Conservation (phyloP, 805 yeast genomes). For the Hagleromyces aurorensis region DNA sequence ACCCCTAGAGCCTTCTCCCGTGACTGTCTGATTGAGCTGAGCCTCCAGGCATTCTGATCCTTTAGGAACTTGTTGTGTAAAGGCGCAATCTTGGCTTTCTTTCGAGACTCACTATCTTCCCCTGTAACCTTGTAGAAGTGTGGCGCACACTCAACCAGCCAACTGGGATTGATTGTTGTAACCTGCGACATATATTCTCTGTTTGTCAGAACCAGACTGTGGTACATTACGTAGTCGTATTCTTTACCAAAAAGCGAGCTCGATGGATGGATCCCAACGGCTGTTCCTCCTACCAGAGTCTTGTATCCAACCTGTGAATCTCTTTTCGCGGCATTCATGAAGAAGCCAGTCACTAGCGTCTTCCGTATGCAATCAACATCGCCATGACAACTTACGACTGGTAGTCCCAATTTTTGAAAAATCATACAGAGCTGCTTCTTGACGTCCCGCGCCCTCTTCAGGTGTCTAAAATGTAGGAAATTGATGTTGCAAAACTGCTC, state of each 20-base stretch:
- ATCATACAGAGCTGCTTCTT: constrained; percentile 57
- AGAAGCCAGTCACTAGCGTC: constrained; percentile 60
- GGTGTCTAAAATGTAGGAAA: constrained; percentile 70
- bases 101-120: constrained; percentile 44
- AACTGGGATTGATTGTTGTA: constrained; percentile 70
- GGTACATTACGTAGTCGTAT: constrained; percentile 76
- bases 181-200: constrained; percentile 90
- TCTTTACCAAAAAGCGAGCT: constrained; percentile 54
- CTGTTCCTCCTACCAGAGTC: constrained; percentile 59
- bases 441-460: constrained; percentile 74
- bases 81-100: constrained; percentile 64
- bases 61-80: constrained; percentile 52
- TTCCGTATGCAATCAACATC: constrained; percentile 50
- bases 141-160: constrained; percentile 68
- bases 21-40: constrained; percentile 39
- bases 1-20: constrained; percentile 27
- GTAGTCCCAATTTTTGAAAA: constrained; percentile 42
- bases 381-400: constrained; percentile 44
- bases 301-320: constrained; percentile 70
- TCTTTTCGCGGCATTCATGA: constrained; percentile 57
- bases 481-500: constrained; percentile 36
- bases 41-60: constrained; percentile 68
- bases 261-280: constrained; percentile 83
- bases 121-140: constrained; percentile 63
- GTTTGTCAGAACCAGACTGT: constrained; percentile 72